Conservation (phyloP, 768 basidiomycete species). For the Exsudoporus frostii region DNA sequence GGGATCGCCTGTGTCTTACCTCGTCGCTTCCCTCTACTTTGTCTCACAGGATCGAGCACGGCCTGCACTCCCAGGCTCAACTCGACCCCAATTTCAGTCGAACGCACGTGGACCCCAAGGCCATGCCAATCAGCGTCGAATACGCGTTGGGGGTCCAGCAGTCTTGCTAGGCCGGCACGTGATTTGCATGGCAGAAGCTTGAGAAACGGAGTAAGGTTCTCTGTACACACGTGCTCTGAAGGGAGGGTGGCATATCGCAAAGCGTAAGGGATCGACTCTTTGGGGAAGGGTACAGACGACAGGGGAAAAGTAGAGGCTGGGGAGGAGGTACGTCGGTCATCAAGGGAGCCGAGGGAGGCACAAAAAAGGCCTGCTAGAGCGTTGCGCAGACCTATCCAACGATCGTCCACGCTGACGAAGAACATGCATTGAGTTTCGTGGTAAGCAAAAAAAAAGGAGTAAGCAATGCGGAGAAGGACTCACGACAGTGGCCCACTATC, state of each 20-base stretch:
- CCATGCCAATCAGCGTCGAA: slow-evolving; percentile 95
- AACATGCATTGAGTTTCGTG: background rate
- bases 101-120: slow-evolving; percentile 74
- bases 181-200: slow-evolving; percentile 94
- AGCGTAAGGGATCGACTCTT: slow-evolving; percentile 39
- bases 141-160: slow-evolving; percentile 81
- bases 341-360: slow-evolving; percentile 78
- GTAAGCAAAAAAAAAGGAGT: background rate
- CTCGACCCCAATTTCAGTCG: slow-evolving; percentile 57
- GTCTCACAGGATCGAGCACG: slow-evolving; percentile 74
- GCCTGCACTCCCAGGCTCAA: slow-evolving; percentile 69
- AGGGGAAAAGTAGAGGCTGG: slow-evolving; percentile 63
- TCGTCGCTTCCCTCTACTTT: slow-evolving; percentile 46
- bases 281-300: slow-evolving; percentile 50
- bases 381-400: slow-evolving; percentile 85
- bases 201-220: slow-evolving; percentile 94
- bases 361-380: slow-evolving; percentile 93
- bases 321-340: slow-evolving; percentile 71
- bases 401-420: slow-evolving; percentile 56
- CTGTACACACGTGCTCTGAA: slow-evolving; percentile 92
- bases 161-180: slow-evolving; percentile 73
- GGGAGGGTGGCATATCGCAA: slow-evolving; percentile 76
- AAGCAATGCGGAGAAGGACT: slow-evolving; percentile 16
- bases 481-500: slow-evolving; percentile 53
- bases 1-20: slow-evolving; percentile 37